Evolutionary conservation across 768 basidiomycete genomes (phyloP).

Genomic region (Dendrothele bispora): DNA sequence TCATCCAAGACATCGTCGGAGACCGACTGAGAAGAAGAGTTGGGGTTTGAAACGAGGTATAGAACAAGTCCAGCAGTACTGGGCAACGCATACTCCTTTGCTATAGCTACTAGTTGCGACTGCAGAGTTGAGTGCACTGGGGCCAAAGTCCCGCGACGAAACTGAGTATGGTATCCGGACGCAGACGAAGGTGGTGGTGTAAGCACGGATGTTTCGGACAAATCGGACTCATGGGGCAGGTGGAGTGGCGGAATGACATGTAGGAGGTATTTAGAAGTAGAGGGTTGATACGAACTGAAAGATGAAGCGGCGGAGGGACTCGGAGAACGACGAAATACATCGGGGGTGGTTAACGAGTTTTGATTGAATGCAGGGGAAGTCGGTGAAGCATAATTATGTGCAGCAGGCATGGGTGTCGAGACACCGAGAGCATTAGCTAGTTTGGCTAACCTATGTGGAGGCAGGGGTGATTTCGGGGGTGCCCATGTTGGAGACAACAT

Average conservation of each 20-base stretch:
- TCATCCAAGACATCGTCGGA: constrained; percentile 41
- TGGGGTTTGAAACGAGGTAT: constrained; percentile 57
- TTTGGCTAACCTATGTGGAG: constrained; percentile 77
- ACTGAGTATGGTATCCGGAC: constrained; percentile 77
- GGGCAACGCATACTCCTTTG: constrained; percentile 90
- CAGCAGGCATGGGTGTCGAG: constrained; percentile 65
- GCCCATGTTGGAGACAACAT: constrained; percentile 49
- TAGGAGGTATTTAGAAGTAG: constrained; percentile 69
- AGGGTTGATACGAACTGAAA: constrained; percentile 37
- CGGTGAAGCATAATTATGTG: constrained; percentile 13
- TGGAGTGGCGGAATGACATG: constrained; percentile 81
- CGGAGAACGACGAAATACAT: constrained; percentile 40
- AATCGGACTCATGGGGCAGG: constrained; percentile 64
- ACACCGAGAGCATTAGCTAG: constrained; percentile 87
- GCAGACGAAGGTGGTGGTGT: constrained; percentile 55
- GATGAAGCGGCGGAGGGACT: constrained; percentile 48
- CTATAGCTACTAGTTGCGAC: constrained; percentile 82
- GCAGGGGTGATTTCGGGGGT: constrained; percentile 68
- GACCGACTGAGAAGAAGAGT: too few relatives aligned
- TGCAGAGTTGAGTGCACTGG: constrained; percentile 83
- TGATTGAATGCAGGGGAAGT: constrained; percentile 2
- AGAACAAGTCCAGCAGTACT: constrained; percentile 81
- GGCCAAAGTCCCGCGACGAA: constrained; percentile 83
- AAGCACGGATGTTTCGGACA: constrained; percentile 43
- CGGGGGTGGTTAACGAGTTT: constrained; percentile 3